Conservation (phyloP, 176 grass and related monocot species). For the maize (Zea mays) region DNA sequence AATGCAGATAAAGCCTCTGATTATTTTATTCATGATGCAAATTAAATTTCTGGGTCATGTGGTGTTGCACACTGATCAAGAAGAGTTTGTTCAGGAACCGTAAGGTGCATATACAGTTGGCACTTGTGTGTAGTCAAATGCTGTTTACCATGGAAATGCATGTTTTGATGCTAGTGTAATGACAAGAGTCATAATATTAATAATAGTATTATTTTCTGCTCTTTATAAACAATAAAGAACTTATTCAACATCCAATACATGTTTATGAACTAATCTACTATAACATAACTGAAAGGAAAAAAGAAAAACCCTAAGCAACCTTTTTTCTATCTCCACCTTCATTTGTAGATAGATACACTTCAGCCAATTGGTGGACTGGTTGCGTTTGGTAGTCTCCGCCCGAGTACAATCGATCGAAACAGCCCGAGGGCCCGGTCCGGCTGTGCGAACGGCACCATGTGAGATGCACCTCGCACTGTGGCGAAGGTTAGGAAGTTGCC, state of each 20-base stretch:
- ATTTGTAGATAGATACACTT: conserved; percentile 29
- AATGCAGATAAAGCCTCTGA: conserved; percentile 7
- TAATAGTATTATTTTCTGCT: background rate
- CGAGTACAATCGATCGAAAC: conserved; percentile 68
- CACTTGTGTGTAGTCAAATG: background rate
- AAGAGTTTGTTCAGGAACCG: conserved; percentile 20
- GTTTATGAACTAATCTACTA: background rate
- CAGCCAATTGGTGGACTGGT: conserved; percentile 58
- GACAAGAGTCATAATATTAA: too few species aligned
- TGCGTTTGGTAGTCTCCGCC: conserved; percentile 76
- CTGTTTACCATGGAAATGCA: background rate
- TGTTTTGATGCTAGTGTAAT: background rate
- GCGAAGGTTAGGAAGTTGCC: conserved; percentile 81
- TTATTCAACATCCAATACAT: conserved; percentile 39
- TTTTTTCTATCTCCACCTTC: conserved; percentile 36
- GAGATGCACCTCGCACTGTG: conserved; percentile 84
- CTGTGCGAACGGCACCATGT: conserved; percentile 93
- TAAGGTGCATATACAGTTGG: too few species aligned
- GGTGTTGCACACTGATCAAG: conserved; percentile 1
- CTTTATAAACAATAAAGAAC: conserved; percentile 33
- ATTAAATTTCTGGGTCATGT: conserved; percentile 28
- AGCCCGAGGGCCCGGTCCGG: conserved; percentile 72
- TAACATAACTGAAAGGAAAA: conserved; percentile 1
- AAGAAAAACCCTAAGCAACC: conserved; percentile 7
- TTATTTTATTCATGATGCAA: conserved; percentile 22